Base-by-base conservation (phyloP, 176 grass and related monocot genomes). In the Phragmites australis region DNA sequence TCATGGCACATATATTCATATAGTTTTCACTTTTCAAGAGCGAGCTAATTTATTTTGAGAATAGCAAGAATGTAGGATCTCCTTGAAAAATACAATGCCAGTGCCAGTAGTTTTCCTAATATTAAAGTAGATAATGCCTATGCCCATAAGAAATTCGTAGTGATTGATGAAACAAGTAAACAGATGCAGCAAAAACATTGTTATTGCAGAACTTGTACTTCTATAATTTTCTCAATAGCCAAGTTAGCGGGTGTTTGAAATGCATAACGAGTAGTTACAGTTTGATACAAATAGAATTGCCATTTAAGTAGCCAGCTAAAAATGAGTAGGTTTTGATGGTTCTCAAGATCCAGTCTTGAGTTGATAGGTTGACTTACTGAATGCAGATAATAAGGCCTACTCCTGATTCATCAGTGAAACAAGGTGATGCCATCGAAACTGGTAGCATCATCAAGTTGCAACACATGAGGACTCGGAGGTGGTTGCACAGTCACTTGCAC, bases 401-500 rank as follows among this genome's bases (percentile, higher is more conserved):
- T 41, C 86, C 47, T 26, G 92, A 91, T 84, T 91, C 92, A 58
- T 91, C 86, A 1, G 72, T 75, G 59, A 91, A 77, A 64, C 92
- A 94, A 76, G 88, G 92, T 79, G 88, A 91, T 88, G 66, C 80
- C 45, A 79, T 91, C 39, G 74, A 84, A 73, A 91, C 57, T 59
- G 92, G 92, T 63, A 77, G 42, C 37, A 84, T 91, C 73, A 45
- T 94, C 65, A 86, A 76, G 77, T 66, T 94, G 65, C 92, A 94
- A 74, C 92, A 94, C 25, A 94, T 91, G 92, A 88, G 30, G 71
- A 94, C 92, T 13, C 65, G 83, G 30, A 91, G 22, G 81, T 94
- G 92, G 92, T 79, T 94, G 26, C 92, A 94, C 72, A 94, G 92
- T 73, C 92, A 94, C 53, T 53, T 91, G 88, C 79, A 91, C 23